Base-by-base conservation (phyloP, 768 basidiomycete genomes). In the Kwoniella sp. region DNA sequence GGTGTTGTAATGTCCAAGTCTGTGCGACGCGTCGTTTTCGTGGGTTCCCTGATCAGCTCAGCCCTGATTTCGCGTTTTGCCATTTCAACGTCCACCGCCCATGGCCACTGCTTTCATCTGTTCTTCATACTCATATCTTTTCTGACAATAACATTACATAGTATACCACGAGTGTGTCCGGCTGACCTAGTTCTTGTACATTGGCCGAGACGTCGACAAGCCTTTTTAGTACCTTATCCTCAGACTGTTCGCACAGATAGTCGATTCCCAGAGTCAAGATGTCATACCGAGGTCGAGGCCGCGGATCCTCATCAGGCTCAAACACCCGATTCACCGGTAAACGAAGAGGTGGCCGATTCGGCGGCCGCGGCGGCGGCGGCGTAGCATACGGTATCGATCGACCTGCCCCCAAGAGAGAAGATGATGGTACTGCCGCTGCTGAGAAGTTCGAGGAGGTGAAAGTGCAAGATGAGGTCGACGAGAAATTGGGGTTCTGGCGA, bases 381-480 rank as follows among this genome's bases (percentile, higher is more conserved):
- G 70, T 64, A 45, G 71, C 41, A 71, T 63, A 84, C 82, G 55
- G 71, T 29, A 66, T 69, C 25, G 73, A 75, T 68, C 30, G 73
- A 73, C 65, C 60, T 58, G 85, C 83, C 22, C 87, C 87, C 4
- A 85, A 86, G 76, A 86, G 91, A 68, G 92, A 92, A 78, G 93
- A 95, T 66, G 94, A 97, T 72, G 94, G 92, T 15, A 92, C 91
- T 0, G 88, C 89, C 57, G 85, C 89, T 4, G 90, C 87, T 7
- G 94, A 95, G 71, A 84, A 87, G 69, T 94, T 96, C 76, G 94
- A 97, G 75, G 87, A 86, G 70, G 87, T 89, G 4, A 82, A 84
- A 34, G 72, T 90, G 20, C 84, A 82, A 68, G 93, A 98, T 79
- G 92, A 95, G 73, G 86, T 97, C 22, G 96, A 99, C 75, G 92